Evolutionary conservation across 1,139 yeast genomes (phyloP), one percentile per base, ranked within the genome.

Genomic region (Candida sp.): DNA sequence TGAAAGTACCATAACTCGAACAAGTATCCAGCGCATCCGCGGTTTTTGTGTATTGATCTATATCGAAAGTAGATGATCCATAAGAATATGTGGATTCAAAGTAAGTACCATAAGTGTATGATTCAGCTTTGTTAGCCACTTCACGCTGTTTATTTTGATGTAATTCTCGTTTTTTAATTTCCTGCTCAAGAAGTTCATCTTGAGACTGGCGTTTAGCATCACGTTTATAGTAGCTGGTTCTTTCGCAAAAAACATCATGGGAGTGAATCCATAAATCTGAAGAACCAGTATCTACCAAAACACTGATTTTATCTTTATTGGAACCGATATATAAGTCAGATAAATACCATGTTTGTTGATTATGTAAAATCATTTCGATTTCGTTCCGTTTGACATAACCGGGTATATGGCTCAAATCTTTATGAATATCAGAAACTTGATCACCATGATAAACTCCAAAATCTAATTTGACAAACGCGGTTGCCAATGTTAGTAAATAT

Each of bases 1-100:
- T 56, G 52, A 72, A 72, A 2, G 75, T 65, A 1, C 79, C 79
- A 45, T 61, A 60, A 5, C 56, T 41, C 1, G 75, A 68, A 52
- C 77, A 73, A 2, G 68, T 54, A 41, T 57, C 50, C n/a, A n/a
- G n/a, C n/a, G n/a, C n/a, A n/a, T n/a, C n/a, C n/a, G n/a, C n/a
- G n/a, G n/a, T n/a, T n/a, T n/a, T n/a, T n/a, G n/a, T n/a, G n/a
- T n/a, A n/a, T n/a, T n/a, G n/a, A n/a, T n/a, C n/a, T n/a, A n/a
- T n/a, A n/a, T n/a, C n/a, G n/a, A n/a, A n/a, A n/a, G n/a, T n/a
- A n/a, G n/a, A n/a, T n/a, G n/a, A n/a, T n/a, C n/a, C n/a, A n/a
- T n/a, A n/a, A n/a, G n/a, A n/a, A n/a, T n/a, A n/a, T n/a, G n/a
- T n/a, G n/a, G n/a, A n/a, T n/a, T n/a, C n/a, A n/a, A n/a, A n/a